Base-by-base conservation (phyloP, 202 grass and related monocot genomes). In the Digitaria exilis region DNA sequence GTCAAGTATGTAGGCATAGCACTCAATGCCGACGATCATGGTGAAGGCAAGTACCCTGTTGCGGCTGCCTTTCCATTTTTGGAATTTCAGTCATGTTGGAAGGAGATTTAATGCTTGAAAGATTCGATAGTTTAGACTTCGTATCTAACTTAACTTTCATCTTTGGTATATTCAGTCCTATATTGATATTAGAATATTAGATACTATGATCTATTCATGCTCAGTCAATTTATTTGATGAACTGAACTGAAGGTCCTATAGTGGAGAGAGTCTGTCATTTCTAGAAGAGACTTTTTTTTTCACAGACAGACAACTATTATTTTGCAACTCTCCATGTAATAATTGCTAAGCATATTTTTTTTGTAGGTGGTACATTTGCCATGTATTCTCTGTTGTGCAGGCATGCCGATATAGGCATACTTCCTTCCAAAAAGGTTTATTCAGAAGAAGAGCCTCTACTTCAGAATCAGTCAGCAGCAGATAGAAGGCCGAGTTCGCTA, bases 361-460 rank as follows among this genome's bases (percentile, higher is more conserved):
- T 68, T 75, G 56, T 84, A 93, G 91, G 91, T 64, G 91, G 91
- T 44, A 93, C 91, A 73, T 93, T 93, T 86, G 88, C 91, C 35
- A 79, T 93, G 80, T 90, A 93, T 67, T 90, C 88, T 64, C 39
- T 93, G 49, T n/a, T 93, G 65, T 90, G 91, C 80, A 90, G 88
- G 71, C 79, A 88, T 82, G 89, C 88, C 3, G 42, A 90, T 69
- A 86, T 90, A 72, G 88, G 88, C 42, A 84, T 93, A 67, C 91
- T 93, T 78, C 82, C 91, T 82, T 82, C 54, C 41, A 82, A 76
- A 42, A 93, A 50, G 32, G n/a, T 83, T 24, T 77, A 90, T 85
- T 80, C 82, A 43, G 88, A 90, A 76, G 72, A 74, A 44, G 71
- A 85, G 29, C 31, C 77, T 49, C 71, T 85, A 8, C 58, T 85